Percentiles rank a stretch among this genome's conserved stretches.
Conservation (phyloP, 2,329 filamentous ascomycete genomes). For the Claviceps sorghi region DNA sequence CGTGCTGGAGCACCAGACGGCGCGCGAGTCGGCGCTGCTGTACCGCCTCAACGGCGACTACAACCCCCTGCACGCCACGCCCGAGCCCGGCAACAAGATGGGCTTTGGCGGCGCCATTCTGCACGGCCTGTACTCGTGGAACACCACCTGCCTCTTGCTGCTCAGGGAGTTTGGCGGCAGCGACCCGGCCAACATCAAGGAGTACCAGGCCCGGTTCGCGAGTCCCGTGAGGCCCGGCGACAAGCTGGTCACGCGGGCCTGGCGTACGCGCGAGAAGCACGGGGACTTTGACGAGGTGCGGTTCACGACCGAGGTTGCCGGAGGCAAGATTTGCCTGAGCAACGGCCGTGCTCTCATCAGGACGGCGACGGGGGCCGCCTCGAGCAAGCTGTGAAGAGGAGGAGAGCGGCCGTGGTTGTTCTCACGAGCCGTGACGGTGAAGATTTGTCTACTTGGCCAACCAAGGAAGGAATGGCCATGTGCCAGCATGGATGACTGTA, state of each 20-base stretch:
- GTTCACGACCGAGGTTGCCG: conserved; percentile 63
- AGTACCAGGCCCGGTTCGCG: conserved; percentile 81
- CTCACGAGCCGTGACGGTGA: not conserved
- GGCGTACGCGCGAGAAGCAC: conserved; percentile 55
- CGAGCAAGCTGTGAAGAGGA: conserved; percentile 43
- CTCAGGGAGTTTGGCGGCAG: conserved; percentile 59
- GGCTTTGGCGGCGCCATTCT: conserved; percentile 82
- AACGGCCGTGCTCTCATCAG: conserved; percentile 74
- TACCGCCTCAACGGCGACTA: conserved; percentile 88
- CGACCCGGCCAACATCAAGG: conserved; percentile 67
- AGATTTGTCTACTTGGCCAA: not conserved
- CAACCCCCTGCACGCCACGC: conserved; percentile 80
- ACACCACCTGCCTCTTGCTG: conserved; percentile 59
- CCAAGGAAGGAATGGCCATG: too few species aligned
- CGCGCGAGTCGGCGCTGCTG: conserved; percentile 54
- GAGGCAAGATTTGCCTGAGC: conserved; percentile 72
- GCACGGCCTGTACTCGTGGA: conserved; percentile 82
- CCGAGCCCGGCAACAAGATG: conserved; percentile 75
- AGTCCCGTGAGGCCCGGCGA: conserved; percentile 73
- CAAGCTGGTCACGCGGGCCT: conserved; percentile 67
- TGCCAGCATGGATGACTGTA: too few species aligned
- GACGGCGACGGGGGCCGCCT: conserved; percentile 34
- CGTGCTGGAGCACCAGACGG: conserved; percentile 56
- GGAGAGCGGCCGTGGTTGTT: not conserved
- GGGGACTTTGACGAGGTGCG: conserved; percentile 66